Conservation (phyloP, 352 stramenopile species). For the Phytopythium vexans region DNA sequence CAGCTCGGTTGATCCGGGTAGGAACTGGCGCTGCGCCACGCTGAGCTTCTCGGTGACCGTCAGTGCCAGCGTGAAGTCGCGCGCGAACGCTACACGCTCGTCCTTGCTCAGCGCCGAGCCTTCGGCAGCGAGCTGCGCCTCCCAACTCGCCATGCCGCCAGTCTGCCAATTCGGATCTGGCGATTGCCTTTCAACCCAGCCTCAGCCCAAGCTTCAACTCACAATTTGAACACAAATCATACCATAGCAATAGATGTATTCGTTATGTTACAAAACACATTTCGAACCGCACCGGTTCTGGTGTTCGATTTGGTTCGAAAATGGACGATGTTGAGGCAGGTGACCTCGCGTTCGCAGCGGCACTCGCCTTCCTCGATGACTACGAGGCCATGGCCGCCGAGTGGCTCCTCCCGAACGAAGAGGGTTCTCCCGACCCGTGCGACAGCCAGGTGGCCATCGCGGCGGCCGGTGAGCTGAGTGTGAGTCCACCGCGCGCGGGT, state of each 20-base stretch:
- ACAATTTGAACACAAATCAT: too few species aligned
- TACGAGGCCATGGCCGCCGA: neutral
- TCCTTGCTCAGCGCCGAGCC: constrained; percentile 13
- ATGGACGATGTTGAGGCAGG: too few species aligned
- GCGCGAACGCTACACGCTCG: constrained; percentile 22
- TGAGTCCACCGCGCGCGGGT: too few species aligned
- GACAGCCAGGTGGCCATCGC: too few species aligned
- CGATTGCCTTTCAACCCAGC: too few species aligned
- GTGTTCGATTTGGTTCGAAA: too few species aligned
- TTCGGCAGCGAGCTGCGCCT: constrained; percentile 17
- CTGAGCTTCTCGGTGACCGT: constrained; percentile 17
- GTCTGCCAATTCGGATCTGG: constrained; percentile 3
- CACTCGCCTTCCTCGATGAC: constrained; percentile 4
- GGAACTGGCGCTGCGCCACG: constrained; percentile 18
- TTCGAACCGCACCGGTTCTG: too few species aligned
- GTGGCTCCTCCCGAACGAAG: neutral
- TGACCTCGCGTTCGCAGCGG: neutral
- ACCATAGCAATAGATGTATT: too few species aligned
- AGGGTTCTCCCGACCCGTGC: too few species aligned
- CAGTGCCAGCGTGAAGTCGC: constrained; percentile 25
- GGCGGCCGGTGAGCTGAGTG: too few species aligned
- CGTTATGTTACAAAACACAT: too few species aligned
- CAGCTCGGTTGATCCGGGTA: constrained; percentile 15
- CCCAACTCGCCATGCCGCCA: constrained; percentile 14
- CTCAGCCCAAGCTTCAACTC: too few species aligned